Evolutionary conservation across 2,329 filamentous ascomycete species (phyloP), one percentile per base, ranked within the genome.

Genomic region (Xylariales sp.): DNA sequence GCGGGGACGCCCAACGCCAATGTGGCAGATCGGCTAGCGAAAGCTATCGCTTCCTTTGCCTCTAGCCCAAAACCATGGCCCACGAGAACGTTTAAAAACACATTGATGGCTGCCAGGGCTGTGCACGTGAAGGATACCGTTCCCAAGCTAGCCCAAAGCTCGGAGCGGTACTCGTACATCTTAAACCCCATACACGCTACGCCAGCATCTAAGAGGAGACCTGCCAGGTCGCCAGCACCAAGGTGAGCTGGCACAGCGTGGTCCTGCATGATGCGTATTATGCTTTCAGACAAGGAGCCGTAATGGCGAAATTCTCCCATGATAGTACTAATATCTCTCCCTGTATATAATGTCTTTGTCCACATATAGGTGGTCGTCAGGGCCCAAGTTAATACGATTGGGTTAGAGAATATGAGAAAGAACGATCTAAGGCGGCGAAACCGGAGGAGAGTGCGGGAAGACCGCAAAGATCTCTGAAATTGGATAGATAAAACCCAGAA

Each of bases 141-240:
- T 30, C 63, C 64, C 41, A 75, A 61, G 55, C 73, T 74, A 4
- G 68, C 63, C 72, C 74, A 76, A 5, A 79, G 69, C 52, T 78
- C 77, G n/a, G 67, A 67, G 23, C 77, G 75, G 63, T 78, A 75
- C 59, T 79, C 77, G 66, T 76, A 79, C 74, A 79, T 78, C 68
- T 79, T 79, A 67, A 78, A 73, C 0, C 77, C 76, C 64, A 78
- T 67, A 43, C 73, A 76, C 30, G 75, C 72, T 36, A 79, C 77
- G 9, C 77, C 77, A 5, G 77, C 76, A 36, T 79, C 77, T 8
- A 79, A 63, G 9, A 79, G 62, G 1, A 74, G 68, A 8, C 68
- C 66, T 8, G 75, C 72, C 7, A 78, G 63, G 52, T 78, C 77
- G 18, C 77, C 77, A 6, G 76, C 75, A 3, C 77, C 77, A 14